Evolutionary conservation across 306 rosid genomes (phyloP), one percentile per base, ranked within the genome.

Genomic region (Castanea mollissima): DNA sequence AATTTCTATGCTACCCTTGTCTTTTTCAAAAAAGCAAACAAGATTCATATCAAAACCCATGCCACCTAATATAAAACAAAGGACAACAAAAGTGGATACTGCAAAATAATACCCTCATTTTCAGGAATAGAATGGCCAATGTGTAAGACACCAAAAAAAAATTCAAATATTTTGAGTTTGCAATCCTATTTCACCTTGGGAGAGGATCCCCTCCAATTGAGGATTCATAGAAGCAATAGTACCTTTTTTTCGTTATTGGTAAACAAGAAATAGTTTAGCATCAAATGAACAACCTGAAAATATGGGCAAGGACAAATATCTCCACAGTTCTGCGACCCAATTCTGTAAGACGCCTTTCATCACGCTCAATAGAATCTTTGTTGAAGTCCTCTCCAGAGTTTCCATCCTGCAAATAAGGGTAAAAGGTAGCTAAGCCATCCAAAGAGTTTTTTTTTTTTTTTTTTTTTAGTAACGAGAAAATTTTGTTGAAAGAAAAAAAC

Each of bases 311-410:
- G 81, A 91, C 96, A 91, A 93, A 96, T 86, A 96, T 96, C 87
- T 96, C 99, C 78, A 96, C 94, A 86, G 98, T 96, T 84, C 97
- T 93, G 38, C 98, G 97, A 70, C 99, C 99, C 84, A 96, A 83
- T 86, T 96, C 98, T 20, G 98, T 93, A 67, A 96, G 97, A 75
- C 94, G 97, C 84, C 96, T 89, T 89, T 96, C 98, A 86, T 93
- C 99, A 21, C 93, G 97, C 86, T 93, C 98, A 65, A 88, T 87
- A 80, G 99, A 91, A 87, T 96, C 99, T 80, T 93, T 96, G 82
- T 89, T 91, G 79, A 93, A 91, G 83, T 93, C 99, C 86, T 96
- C 99, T 65, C 99, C 99, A 18, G 97, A 88, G 81, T 85, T 93
- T 65, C 94, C 97, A 83, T 96, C 99, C 99, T 96, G 83, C 65